Evolutionary conservation across 345 rosid species (phyloP).

Genomic region (Eucalyptus regnans): DNA sequence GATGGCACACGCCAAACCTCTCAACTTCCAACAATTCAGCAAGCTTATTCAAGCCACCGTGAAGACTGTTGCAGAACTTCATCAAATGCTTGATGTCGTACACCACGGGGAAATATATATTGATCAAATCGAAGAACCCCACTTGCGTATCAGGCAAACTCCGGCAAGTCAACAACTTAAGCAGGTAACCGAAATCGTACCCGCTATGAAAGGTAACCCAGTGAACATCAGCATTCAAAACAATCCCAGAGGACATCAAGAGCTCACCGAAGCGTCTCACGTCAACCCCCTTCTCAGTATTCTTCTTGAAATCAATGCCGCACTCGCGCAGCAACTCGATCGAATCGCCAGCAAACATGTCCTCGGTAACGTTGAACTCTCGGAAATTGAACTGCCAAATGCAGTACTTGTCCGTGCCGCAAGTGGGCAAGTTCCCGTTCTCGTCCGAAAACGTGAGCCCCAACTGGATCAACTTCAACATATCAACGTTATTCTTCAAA

Average conservation of each 20-base stretch:
- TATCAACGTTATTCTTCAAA: slow-evolving; percentile 71
- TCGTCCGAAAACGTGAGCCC: slow-evolving; percentile 77
- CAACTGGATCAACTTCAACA: slow-evolving; percentile 75
- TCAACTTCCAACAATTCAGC: slow-evolving; percentile 88
- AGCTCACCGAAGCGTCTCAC: slow-evolving; percentile 77
- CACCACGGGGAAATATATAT: slow-evolving; percentile 54
- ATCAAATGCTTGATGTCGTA: slow-evolving; percentile 88
- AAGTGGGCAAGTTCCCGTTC: slow-evolving; percentile 68
- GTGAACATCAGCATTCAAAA: slow-evolving; percentile 46
- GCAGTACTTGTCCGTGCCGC: slow-evolving; percentile 60
- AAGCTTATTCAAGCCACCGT: slow-evolving; percentile 85
- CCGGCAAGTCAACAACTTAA: slow-evolving; percentile 63
- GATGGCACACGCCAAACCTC: slow-evolving; percentile 73
- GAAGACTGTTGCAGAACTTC: slow-evolving; percentile 81
- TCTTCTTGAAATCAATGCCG: slow-evolving; percentile 80
- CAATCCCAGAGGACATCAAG: slow-evolving; percentile 79
- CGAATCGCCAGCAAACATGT: slow-evolving; percentile 72
- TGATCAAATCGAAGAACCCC: slow-evolving; percentile 55
- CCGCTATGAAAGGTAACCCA: slow-evolving; percentile 93
- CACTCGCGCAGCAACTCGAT: slow-evolving; percentile 67
- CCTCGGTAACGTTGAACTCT: slow-evolving; percentile 61
- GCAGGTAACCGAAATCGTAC: slow-evolving; percentile 80
- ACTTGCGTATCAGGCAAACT: slow-evolving; percentile 46
- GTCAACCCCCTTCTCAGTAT: slow-evolving; percentile 66
- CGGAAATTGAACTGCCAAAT: slow-evolving; percentile 94